Percentiles rank a stretch among this genome's conserved stretches.
Evolutionary conservation across 2,329 filamentous ascomycete species (phyloP).

Genomic region (Calonectria multiphialidica): DNA sequence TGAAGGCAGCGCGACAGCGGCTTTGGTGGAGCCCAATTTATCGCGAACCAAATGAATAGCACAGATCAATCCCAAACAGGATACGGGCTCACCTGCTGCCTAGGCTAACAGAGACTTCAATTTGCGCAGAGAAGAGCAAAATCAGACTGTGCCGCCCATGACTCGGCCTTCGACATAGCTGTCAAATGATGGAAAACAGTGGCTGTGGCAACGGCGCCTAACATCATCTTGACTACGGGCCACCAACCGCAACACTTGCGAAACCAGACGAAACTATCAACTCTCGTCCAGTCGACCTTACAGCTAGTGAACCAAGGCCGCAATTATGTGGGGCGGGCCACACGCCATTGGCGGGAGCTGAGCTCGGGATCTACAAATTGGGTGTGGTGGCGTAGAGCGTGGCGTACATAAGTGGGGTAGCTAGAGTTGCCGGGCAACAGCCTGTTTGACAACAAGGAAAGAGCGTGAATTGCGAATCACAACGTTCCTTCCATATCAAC

Average conservation of each 20-base stretch:
- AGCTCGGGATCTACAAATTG: slow-evolving; percentile 34
- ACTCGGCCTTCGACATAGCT: neutral
- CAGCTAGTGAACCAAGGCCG: neutral
- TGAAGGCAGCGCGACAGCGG: slow-evolving; percentile 2
- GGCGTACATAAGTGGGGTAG: too few species aligned
- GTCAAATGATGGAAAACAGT: neutral
- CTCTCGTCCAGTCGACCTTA: neutral
- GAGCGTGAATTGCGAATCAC: slow-evolving; percentile 1
- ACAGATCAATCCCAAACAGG: neutral
- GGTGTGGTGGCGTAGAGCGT: slow-evolving; percentile 16
- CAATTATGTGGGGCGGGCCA: neutral
- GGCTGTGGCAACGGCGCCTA: neutral
- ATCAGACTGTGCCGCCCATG: neutral
- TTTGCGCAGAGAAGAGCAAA: neutral
- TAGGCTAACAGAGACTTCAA: neutral
- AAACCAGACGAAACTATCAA: neutral
- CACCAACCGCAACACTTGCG: neutral
- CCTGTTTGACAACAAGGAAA: slow-evolving; percentile 35
- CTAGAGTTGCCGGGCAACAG: slow-evolving; percentile 43
- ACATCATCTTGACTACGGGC: neutral
- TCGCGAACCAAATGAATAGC: neutral
- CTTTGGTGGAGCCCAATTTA: slow-evolving; percentile 6
- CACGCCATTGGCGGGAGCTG: slow-evolving; percentile 23
- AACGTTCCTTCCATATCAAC: slow-evolving; percentile 26
- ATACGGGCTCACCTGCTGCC: neutral